A percentile compares a stretch with the other conserved stretches of the same genome.
Conservation (phyloP, 2,329 filamentous ascomycete species). For the Verticillium nonalfalfae region DNA sequence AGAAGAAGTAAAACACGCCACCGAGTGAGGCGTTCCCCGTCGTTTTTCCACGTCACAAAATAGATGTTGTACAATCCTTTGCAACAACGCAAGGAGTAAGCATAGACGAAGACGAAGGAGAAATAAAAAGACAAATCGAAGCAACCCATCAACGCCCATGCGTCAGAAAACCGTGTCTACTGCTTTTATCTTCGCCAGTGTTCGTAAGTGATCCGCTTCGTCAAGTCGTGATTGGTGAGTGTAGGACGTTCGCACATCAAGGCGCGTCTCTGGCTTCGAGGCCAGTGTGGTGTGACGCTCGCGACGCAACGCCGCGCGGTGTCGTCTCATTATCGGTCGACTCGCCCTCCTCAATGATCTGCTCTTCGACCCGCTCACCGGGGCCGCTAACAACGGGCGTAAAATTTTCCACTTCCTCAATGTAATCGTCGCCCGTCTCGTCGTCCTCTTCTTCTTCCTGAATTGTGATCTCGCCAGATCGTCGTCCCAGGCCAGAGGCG, state of each 20-base stretch:
- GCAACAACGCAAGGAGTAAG: not conserved
- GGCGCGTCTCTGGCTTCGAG: not conserved
- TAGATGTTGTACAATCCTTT: not conserved
- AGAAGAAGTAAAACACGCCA: not conserved
- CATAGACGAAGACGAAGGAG: not conserved
- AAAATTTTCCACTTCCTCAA: slow-evolving; percentile 56
- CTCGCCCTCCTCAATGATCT: slow-evolving; percentile 24
- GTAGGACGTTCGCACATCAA: not conserved
- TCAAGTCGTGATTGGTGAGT: slow-evolving; percentile 5
- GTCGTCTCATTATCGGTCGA: not conserved
- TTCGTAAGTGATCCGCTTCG: slow-evolving; percentile 4
- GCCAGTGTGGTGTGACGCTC: slow-evolving; percentile 1
- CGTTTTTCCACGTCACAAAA: not conserved
- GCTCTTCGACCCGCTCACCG: slow-evolving; percentile 38
- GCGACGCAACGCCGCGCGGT: slow-evolving; percentile 1
- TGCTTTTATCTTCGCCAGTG: not conserved
- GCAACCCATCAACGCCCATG: not conserved
- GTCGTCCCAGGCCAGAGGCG: slow-evolving; percentile 54
- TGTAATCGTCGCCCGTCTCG: slow-evolving; percentile 36
- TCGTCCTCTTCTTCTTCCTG: slow-evolving; percentile 54
- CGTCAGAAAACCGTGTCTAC: not conserved
- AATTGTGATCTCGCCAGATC: slow-evolving; percentile 71
- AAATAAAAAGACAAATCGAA: slow-evolving; percentile 3
- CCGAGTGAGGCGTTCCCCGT: not conserved
- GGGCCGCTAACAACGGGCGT: slow-evolving; percentile 39